Evolutionary conservation across 192 early-diverging fungal genomes (phyloP).

Genomic region (Dissophora globulifera): DNA sequence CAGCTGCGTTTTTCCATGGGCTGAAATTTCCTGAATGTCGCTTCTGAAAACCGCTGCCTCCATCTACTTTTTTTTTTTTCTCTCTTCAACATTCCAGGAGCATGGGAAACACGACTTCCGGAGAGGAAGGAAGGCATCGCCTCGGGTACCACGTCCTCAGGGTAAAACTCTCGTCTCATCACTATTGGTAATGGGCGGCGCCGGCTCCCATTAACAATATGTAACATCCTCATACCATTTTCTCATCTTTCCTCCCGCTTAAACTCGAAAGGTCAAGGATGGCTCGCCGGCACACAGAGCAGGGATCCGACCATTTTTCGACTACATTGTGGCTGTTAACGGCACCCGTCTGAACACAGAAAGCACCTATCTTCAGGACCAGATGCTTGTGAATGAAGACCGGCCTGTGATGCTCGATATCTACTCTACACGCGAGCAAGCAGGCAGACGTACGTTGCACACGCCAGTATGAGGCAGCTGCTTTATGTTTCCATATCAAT

Average conservation of each 20-base stretch:
- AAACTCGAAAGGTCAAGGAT: constrained; percentile 63
- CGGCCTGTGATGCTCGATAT: constrained; percentile 62
- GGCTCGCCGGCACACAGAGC: constrained; percentile 72
- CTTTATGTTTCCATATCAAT: background rate
- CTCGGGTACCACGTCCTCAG: constrained; percentile 76
- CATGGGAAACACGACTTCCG: constrained; percentile 63
- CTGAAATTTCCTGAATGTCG: too few relatives aligned
- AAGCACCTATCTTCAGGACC: constrained; percentile 52
- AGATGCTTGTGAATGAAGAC: constrained; percentile 56
- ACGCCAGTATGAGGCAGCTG: background rate
- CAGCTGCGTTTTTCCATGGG: too few relatives aligned
- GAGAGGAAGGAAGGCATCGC: constrained; percentile 58
- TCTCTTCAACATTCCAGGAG: constrained; percentile 4
- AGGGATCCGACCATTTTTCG: constrained; percentile 80
- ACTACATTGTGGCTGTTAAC: constrained; percentile 74
- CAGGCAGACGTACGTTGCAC: constrained; percentile 56
- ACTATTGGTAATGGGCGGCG: background rate
- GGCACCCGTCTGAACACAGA: constrained; percentile 62
- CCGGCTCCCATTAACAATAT: too few relatives aligned
- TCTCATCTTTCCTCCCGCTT: background rate
- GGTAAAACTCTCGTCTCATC: constrained; percentile 39
- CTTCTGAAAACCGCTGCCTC: too few relatives aligned
- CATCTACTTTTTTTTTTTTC: too few relatives aligned
- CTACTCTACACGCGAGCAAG: constrained; percentile 69
- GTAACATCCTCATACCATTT: too few relatives aligned